Evolutionary conservation across 73 alveolate genomes (phyloP).

Genomic region (Paramecium octaurelia): DNA sequence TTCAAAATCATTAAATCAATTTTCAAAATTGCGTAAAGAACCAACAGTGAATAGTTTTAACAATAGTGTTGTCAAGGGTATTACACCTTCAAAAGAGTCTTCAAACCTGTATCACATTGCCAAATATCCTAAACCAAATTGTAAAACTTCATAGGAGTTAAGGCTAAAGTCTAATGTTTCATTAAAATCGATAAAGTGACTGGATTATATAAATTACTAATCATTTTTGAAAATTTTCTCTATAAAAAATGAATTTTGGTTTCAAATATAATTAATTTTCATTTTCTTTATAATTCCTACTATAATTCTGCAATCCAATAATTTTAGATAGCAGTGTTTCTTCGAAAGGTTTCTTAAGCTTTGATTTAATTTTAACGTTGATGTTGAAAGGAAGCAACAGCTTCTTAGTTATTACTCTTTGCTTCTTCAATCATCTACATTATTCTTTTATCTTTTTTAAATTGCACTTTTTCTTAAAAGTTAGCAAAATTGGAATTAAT

Average conservation of each 20-base stretch:
- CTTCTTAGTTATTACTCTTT: not conserved
- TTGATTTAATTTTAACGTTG: not conserved
- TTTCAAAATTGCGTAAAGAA: not conserved
- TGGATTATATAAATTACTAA: not conserved
- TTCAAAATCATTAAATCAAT: slow-evolving; percentile 35
- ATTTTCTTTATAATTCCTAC: not conserved
- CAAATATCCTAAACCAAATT: not conserved
- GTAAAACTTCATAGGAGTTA: not conserved
- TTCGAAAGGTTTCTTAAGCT: not conserved
- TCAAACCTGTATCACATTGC: not conserved
- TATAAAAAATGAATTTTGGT: not conserved
- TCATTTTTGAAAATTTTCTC: not conserved
- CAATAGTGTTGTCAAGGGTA: slow-evolving; percentile 21
- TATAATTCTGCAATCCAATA: not conserved
- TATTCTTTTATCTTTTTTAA: not conserved
- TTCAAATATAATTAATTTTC: not conserved
- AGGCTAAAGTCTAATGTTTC: not conserved
- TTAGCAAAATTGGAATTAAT: not conserved
- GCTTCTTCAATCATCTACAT: not conserved
- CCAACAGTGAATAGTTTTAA: not conserved
- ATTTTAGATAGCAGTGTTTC: not conserved
- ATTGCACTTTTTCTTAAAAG: not conserved
- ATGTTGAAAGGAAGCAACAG: not conserved
- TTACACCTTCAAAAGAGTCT: slow-evolving; percentile 30
- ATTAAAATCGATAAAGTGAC: not conserved